Conservation (phyloP, 2,329 filamentous ascomycete species). For the Dactylellina leptospora region DNA sequence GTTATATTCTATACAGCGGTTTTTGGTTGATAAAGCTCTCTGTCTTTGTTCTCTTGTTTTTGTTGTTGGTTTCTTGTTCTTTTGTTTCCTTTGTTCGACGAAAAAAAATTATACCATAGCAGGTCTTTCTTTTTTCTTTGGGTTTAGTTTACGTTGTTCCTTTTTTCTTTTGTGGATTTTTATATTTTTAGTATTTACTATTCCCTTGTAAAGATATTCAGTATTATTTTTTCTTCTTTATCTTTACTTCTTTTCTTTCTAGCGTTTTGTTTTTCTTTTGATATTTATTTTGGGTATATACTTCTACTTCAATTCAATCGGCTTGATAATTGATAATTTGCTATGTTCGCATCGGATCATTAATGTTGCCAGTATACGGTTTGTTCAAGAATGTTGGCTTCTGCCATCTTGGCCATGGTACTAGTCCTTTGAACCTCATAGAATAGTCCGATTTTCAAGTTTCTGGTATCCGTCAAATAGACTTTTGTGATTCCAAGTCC, state of each 20-base stretch:
- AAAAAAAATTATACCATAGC: slow-evolving; percentile 47
- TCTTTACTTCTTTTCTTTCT: background rate
- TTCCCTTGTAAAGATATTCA: slow-evolving; percentile 45
- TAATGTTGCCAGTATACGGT: no score
- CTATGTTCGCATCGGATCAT: no score
- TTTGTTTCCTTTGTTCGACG: background rate
- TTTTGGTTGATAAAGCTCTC: no score
- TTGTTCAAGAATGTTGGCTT: no score
- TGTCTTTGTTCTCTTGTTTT: slow-evolving; percentile 23
- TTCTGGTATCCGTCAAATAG: no score
- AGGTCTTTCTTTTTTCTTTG: slow-evolving; percentile 14
- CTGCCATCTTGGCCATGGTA: no score
- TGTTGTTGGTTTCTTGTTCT: background rate
- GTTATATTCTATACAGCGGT: slow-evolving; percentile 7
- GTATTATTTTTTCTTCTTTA: background rate
- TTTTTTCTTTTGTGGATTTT: background rate
- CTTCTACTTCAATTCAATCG: no score
- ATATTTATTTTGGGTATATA: background rate
- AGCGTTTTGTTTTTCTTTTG: background rate
- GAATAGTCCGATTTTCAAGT: no score
- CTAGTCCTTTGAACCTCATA: no score
- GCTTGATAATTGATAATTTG: no score
- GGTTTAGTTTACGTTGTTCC: background rate
- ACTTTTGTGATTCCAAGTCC: no score
- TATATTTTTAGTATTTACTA: slow-evolving; percentile 4